phyloP scores from a whole-genome alignment of 1,139 yeast genomes.

The Taphrina confusa region DNA sequence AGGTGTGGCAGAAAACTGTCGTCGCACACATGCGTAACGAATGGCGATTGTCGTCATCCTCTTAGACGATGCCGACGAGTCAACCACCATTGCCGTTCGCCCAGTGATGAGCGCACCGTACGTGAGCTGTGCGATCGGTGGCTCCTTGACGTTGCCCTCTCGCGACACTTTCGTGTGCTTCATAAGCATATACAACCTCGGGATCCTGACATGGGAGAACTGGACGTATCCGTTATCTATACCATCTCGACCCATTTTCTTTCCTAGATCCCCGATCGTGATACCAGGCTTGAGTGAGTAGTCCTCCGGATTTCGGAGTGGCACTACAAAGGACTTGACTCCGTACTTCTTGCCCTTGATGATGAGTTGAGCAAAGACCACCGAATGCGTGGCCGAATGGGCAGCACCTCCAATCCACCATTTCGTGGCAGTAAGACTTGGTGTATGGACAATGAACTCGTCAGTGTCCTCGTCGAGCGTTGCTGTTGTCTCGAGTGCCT shows the following conservation, averaged over 20 bases:
- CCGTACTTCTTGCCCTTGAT: conserved; percentile 92
- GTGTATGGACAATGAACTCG: conserved; percentile 76
- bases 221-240: conserved; percentile 93
- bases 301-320: conserved; percentile 67
- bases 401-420: conserved; percentile 99
- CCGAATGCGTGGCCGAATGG: conserved; percentile 82
- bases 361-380: conserved; percentile 76
- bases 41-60: conserved; percentile 80
- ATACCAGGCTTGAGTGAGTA: conserved; percentile 77
- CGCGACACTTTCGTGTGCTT: conserved; percentile 72
- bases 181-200: conserved; percentile 79
- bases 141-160: conserved; percentile 63
- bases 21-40: conserved; percentile 84
- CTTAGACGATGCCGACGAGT: conserved; percentile 77
- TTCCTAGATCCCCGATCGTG: conserved; percentile 85
- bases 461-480: conserved; percentile 67
- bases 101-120: conserved; percentile 87
- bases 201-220: conserved; percentile 71
- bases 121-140: conserved; percentile 83
- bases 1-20: conserved; percentile 58
- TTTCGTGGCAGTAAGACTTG: conserved; percentile 86
- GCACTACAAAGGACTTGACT: conserved; percentile 88
- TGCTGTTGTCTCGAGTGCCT: conserved; percentile 90
- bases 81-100: conserved; percentile 84
- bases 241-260: conserved; percentile 59